Evolutionary conservation across 164 flowering plant genomes (phyloP), one percentile per base, ranked within the genome.

Genomic region (Kalanchoe fedtschenkoi): DNA sequence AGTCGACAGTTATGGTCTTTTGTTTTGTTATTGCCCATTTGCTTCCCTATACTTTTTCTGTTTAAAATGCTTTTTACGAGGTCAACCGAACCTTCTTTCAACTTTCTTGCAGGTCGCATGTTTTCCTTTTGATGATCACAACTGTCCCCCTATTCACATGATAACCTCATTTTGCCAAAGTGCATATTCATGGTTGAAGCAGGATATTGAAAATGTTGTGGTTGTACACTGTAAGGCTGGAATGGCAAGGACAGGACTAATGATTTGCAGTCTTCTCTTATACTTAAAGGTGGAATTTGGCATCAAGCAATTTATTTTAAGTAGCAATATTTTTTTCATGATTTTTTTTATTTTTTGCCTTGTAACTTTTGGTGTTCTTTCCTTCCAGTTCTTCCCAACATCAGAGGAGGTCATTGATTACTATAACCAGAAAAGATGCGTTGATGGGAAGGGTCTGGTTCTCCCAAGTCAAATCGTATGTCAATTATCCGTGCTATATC

Each of bases 161-260:
- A 82, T 95, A 67, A 67, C 34, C 75, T 82, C 82, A 69, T 95
- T 95, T 74, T 95, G 99, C 73, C 91, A 78, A 79, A 95, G 97
- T 82, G 88, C 99, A 32, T 86, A 85, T 75, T 77, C 96, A 56
- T 93, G 99, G 97, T 77, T 93, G 77, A 90, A 93, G 75, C 88
- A 84, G 71, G 97, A 90, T 67, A 87, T 86, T 63, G 81, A 87
- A 66, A 90, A 93, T 82, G 97, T 93, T 38, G 96, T 90, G 53
- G 99, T 88, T 53, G 91, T 93, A 69, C 99, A 93, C 63, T 93
- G 99, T 68, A 93, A 93, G 72, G 97, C 97, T 64, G 99, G 99
- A 62, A 93, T 85, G 96, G 99, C 87, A 19, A 88, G 99, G 73
- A 93, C 99, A 39, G 99, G 99, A 28, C 62, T 93, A 65, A 93